Evolutionary conservation across 1,284 basidiomycete species (phyloP).

Genomic region (Chalciporus piperatoides): DNA sequence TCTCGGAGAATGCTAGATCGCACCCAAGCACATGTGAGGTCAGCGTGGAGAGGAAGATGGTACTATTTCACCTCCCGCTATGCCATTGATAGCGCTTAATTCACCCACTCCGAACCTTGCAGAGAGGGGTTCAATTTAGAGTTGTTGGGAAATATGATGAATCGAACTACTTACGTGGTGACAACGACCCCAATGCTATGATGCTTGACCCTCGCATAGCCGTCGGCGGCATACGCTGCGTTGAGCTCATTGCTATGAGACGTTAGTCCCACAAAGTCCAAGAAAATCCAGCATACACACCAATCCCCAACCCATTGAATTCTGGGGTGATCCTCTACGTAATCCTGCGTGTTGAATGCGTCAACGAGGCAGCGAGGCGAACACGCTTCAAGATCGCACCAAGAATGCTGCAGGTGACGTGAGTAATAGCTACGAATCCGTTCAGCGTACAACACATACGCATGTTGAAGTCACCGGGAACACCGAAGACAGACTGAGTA

Average conservation of each 20-base stretch:
- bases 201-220: conserved; percentile 84
- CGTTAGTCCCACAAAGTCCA: conserved; percentile 2
- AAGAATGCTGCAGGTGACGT: conserved; percentile 41
- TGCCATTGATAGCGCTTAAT: conserved; percentile 77
- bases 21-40: background rate
- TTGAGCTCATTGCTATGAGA: conserved; percentile 75
- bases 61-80: conserved; percentile 56
- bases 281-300: conserved; percentile 35
- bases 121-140: conserved; percentile 5
- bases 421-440: background rate
- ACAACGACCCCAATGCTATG: conserved; percentile 69
- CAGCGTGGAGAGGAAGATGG: background rate
- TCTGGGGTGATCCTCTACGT: conserved; percentile 75
- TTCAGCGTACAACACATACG: conserved; percentile 33
- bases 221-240: conserved; percentile 90
- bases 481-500: conserved; percentile 72
- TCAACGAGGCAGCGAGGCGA: background rate
- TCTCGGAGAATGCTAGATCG: conserved; percentile 71
- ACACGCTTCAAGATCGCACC: conserved; percentile 35
- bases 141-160: background rate
- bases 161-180: conserved; percentile 68
- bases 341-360: conserved; percentile 51
- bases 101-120: conserved; percentile 89
- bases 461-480: conserved; percentile 93
- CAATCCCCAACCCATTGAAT: conserved; percentile 93